These are phyloP conservation scores for Phytophthora agathidicida DNA, from an alignment of 352 stramenopile genomes.

Conservation along the genomic window DNA sequence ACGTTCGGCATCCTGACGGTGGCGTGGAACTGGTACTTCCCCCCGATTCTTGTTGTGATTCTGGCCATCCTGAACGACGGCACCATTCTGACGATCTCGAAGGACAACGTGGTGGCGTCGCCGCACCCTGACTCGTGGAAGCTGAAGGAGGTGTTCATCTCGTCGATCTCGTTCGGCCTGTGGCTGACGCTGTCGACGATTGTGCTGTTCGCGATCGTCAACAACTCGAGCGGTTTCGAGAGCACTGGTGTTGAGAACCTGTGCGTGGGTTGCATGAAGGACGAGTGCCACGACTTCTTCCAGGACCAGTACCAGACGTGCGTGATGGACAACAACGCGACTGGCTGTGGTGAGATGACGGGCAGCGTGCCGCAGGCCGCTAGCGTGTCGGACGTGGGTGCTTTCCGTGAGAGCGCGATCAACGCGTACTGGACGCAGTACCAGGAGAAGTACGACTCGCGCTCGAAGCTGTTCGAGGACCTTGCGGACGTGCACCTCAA, in stretches of 20 bases:
- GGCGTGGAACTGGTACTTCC: conserved; percentile 83
- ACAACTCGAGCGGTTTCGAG: conserved; percentile 57
- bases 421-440: too few relatives aligned
- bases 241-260: conserved; percentile 52
- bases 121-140: conserved; percentile 64
- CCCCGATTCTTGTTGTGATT: conserved; percentile 85
- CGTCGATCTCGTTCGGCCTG: conserved; percentile 58
- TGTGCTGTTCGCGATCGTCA: conserved; percentile 52
- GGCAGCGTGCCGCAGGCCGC: conserved; percentile 39
- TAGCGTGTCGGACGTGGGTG: too few relatives aligned
- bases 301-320: conserved; percentile 45
- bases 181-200: conserved; percentile 63
- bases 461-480: conserved; percentile 49
- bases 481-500: conserved; percentile 56
- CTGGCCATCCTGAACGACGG: conserved; percentile 90
- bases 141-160: too few relatives aligned
- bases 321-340: conserved; percentile 41
- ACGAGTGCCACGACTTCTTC: conserved; percentile 59
- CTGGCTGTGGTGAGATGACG: conserved; percentile 53
- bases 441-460: conserved; percentile 53
- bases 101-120: conserved; percentile 66
- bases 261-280: conserved; percentile 51
- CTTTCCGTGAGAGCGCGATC: too few relatives aligned
- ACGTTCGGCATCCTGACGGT: conserved; percentile 86
- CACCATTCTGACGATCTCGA: conserved; percentile 75